A percentile compares a stretch with the other conserved stretches of the same genome.
These are phyloP conservation scores for Crataegus laevigata DNA, from an alignment of 306 rosid species.

Conservation along the genomic window DNA sequence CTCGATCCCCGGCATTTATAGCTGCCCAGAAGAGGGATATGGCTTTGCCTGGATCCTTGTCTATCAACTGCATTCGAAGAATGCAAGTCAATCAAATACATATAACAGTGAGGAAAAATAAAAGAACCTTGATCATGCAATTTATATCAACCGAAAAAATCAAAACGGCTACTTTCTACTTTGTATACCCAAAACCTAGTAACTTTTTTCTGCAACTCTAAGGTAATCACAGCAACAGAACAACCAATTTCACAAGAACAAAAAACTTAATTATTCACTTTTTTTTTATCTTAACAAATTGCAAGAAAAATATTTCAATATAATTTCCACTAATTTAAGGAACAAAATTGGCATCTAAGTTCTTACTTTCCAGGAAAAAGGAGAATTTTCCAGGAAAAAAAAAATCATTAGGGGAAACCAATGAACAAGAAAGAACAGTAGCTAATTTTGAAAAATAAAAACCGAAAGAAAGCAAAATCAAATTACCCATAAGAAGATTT, in stretches of 20 bases:
- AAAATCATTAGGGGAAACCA: background rate
- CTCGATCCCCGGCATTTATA: conserved; percentile 86
- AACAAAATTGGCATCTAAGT: background rate
- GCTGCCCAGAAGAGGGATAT: conserved; percentile 85
- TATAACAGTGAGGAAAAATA: background rate
- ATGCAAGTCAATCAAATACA: background rate
- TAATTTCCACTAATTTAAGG: background rate
- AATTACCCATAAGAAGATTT: background rate
- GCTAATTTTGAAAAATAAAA: background rate
- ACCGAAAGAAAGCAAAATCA: background rate
- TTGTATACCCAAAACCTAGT: background rate
- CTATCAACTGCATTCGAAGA: conserved; percentile 52
- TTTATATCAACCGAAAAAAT: background rate
- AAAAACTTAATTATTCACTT: no score
- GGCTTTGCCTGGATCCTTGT: conserved; percentile 75
- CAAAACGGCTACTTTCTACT: background rate
- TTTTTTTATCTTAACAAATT: background rate
- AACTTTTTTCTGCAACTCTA: background rate
- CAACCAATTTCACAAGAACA: no score
- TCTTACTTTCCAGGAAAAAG: background rate
- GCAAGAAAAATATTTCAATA: background rate
- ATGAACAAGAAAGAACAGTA: background rate
- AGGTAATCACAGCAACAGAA: background rate
- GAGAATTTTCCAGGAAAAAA: background rate
- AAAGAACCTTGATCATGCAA: background rate